A percentile compares a stretch with the other conserved stretches of the same genome.
Conservation (phyloP, 768 basidiomycete species). For the Lactarius deliciosus region DNA sequence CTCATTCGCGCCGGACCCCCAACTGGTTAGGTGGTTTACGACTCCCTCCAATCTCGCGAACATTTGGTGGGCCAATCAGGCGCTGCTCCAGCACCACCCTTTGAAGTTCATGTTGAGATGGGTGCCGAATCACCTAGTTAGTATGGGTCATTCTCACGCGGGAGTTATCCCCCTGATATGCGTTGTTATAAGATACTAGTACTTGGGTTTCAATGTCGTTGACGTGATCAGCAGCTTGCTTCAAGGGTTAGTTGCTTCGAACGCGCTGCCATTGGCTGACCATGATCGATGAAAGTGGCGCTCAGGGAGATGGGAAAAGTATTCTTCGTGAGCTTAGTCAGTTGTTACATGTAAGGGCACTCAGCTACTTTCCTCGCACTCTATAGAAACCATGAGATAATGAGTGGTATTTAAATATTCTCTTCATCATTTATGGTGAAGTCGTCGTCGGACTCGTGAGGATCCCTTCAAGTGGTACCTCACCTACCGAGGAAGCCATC, state of each 20-base stretch:
- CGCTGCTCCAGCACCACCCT: too few species aligned
- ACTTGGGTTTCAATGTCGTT: neutral
- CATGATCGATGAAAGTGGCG: neutral
- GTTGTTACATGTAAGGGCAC: neutral
- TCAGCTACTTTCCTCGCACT: neutral
- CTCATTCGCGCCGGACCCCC: too few species aligned
- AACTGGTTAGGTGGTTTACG: too few species aligned
- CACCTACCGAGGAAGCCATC: slow-evolving; percentile 29
- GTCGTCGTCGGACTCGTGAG: neutral
- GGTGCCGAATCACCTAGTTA: too few species aligned
- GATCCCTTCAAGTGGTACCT: neutral
- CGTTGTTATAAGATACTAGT: neutral
- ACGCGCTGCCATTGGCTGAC: neutral
- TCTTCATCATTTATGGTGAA: neutral
- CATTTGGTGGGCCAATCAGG: too few species aligned
- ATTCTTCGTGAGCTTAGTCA: neutral
- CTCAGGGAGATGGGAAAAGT: too few species aligned
- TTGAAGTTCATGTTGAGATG: too few species aligned
- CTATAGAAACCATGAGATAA: neutral
- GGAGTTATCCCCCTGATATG: too few species aligned
- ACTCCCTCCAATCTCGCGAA: too few species aligned
- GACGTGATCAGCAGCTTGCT: neutral
- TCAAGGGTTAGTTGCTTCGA: neutral
- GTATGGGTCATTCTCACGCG: too few species aligned
- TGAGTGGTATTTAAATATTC: neutral